Percentiles rank a stretch among this genome's conserved stretches.
Conservation (phyloP, 352 stramenopile genomes). For the Globisporangium cederbergense region DNA sequence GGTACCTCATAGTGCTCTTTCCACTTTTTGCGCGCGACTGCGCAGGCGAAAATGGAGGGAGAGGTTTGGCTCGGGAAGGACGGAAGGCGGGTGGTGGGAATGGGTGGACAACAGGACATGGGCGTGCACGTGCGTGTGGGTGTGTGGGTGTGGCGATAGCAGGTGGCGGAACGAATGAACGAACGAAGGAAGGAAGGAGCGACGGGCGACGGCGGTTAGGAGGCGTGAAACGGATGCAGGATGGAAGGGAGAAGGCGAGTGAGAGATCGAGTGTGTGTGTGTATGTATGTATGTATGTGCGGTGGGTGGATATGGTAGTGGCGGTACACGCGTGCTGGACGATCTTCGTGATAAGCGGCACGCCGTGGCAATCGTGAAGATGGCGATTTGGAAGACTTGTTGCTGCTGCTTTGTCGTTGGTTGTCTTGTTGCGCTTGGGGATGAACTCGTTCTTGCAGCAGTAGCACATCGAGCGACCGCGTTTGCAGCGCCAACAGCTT, state of each 20-base stretch:
- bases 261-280: not conserved
- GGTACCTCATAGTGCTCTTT: slow-evolving; percentile 48
- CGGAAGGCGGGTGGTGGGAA: not conserved
- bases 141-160: not conserved
- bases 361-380: slow-evolving; percentile 31
- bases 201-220: not conserved
- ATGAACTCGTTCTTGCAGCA: slow-evolving; percentile 37
- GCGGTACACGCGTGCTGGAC: slow-evolving; percentile 26
- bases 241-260: not conserved
- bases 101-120: not conserved
- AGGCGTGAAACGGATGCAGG: slow-evolving; percentile 1
- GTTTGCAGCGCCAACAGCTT: slow-evolving; percentile 34
- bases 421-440: slow-evolving; percentile 9
- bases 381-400: slow-evolving; percentile 10
- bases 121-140: not conserved
- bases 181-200: not conserved
- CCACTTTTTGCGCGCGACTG: slow-evolving; percentile 54
- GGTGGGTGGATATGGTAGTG: slow-evolving; percentile 7
- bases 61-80: not conserved
- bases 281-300: not conserved
- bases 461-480: slow-evolving; percentile 22
- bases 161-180: not conserved
- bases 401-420: not conserved
- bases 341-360: slow-evolving; percentile 18
- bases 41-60: slow-evolving; percentile 25